Conservation (phyloP, 2,329 filamentous ascomycete species). For the Talaromyces sp. region DNA sequence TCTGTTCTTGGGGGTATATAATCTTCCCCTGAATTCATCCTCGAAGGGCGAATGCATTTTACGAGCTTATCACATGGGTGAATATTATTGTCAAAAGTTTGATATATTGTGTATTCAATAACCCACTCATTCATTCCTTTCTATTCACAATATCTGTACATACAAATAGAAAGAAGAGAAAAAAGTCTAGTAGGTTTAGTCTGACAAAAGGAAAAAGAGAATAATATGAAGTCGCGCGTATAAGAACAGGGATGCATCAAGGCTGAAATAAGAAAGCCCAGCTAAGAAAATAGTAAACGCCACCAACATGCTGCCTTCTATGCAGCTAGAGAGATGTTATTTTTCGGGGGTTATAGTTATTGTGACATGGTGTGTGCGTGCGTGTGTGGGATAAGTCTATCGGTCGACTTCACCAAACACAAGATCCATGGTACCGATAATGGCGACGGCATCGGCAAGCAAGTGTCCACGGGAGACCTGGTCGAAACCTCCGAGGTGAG, state of each 20-base stretch:
- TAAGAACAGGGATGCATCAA: constrained; percentile 20
- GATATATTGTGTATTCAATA: neutral
- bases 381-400: constrained; percentile 28
- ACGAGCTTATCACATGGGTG: neutral
- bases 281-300: constrained; percentile 28
- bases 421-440: constrained; percentile 83
- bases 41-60: neutral
- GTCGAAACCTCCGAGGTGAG: constrained; percentile 90
- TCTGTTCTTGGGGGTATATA: neutral
- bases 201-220: constrained; percentile 14
- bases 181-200: constrained; percentile 11
- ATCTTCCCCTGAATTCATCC: neutral
- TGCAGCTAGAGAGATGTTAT: constrained; percentile 5
- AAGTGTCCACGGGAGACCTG: constrained; percentile 89
- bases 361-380: constrained; percentile 8
- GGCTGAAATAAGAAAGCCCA: constrained; percentile 16
- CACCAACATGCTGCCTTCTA: constrained; percentile 21
- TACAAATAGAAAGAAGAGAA: constrained; percentile 12
- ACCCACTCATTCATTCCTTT: constrained; percentile 8
- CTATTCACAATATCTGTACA: constrained; percentile 13
- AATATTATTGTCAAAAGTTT: neutral
- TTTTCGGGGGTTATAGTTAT: constrained; percentile 3
- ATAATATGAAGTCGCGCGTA: constrained; percentile 12
- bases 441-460: constrained; percentile 91
- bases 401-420: constrained; percentile 71